A percentile compares a stretch with the other conserved stretches of the same genome.
Evolutionary conservation across 495 filamentous ascomycete species (phyloP).

Genomic region (Penicillium coprophilum): DNA sequence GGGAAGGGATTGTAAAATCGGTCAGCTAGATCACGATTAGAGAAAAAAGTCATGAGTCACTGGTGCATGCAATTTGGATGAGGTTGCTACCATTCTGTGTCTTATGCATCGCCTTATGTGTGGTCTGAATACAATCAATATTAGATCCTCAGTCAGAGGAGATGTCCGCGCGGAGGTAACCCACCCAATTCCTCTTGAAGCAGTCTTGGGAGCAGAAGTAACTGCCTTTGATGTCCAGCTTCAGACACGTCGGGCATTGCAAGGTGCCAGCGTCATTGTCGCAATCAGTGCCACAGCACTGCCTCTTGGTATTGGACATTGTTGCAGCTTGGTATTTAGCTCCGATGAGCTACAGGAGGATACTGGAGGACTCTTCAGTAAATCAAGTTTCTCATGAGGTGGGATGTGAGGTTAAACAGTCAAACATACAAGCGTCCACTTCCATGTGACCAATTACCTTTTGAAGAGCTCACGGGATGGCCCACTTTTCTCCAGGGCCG

Average conservation of each 20-base stretch:
- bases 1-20: constrained; percentile 77
- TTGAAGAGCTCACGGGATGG: neutral
- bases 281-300: constrained; percentile 71
- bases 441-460: neutral
- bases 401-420: too few relatives aligned
- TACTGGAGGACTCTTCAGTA: neutral
- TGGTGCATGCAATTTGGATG: constrained; percentile 51
- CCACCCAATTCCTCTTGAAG: constrained; percentile 89
- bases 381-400: neutral
- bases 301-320: constrained; percentile 13
- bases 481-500: neutral
- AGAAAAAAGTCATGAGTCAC: constrained; percentile 44
- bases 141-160: constrained; percentile 18
- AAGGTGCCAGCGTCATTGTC: constrained; percentile 69
- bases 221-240: constrained; percentile 70
- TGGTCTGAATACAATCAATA: constrained; percentile 71
- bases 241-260: constrained; percentile 86
- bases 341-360: neutral
- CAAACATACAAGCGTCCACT: neutral
- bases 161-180: constrained; percentile 18
- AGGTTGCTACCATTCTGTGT: constrained; percentile 51
- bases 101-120: constrained; percentile 64
- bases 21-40: constrained; percentile 69
- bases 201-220: constrained; percentile 90
- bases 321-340: neutral